phyloP scores from a whole-genome alignment of 2,329 filamentous ascomycete genomes.

The Escovopsis sp. region DNA sequence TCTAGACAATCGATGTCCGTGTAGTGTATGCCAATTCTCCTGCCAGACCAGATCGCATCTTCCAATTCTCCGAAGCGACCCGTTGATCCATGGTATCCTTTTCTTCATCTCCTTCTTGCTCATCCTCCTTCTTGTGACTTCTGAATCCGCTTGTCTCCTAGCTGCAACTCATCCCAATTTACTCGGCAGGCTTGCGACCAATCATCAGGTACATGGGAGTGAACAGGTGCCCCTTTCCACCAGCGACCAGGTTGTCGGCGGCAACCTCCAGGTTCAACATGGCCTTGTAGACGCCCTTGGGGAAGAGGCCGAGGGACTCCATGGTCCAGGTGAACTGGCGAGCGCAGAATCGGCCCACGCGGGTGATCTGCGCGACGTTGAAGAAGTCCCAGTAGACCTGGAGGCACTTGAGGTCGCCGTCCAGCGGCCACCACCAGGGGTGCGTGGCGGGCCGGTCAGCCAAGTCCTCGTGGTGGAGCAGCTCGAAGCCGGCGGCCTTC shows the following conservation, averaged over 20 bases:
- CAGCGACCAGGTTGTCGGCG: constrained; percentile 73
- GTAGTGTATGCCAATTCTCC: background rate
- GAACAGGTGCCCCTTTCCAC: constrained; percentile 81
- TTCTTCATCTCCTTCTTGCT: background rate
- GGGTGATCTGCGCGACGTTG: constrained; percentile 81
- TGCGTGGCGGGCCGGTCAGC: constrained; percentile 27
- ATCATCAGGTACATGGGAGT: constrained; percentile 98
- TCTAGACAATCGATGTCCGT: constrained; percentile 1
- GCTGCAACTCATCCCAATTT: background rate
- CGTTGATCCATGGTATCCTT: constrained; percentile 1
- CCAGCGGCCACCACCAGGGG: constrained; percentile 7
- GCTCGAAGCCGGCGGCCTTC: constrained; percentile 67
- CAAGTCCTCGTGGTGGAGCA: constrained; percentile 44
- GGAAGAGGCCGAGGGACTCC: constrained; percentile 62
- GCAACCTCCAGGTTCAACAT: constrained; percentile 74
- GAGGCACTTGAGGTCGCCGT: constrained; percentile 60
- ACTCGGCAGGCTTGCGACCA: constrained; percentile 56
- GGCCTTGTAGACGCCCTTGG: constrained; percentile 83
- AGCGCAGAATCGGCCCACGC: constrained; percentile 57
- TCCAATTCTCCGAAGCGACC: background rate
- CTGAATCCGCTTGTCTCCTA: background rate
- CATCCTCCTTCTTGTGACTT: background rate
- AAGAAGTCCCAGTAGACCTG: constrained; percentile 65
- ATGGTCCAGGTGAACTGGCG: constrained; percentile 65
- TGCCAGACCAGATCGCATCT: background rate